phyloP scores from a whole-genome alignment of 768 basidiomycete species.

The Pleurotus tuoliensis region DNA sequence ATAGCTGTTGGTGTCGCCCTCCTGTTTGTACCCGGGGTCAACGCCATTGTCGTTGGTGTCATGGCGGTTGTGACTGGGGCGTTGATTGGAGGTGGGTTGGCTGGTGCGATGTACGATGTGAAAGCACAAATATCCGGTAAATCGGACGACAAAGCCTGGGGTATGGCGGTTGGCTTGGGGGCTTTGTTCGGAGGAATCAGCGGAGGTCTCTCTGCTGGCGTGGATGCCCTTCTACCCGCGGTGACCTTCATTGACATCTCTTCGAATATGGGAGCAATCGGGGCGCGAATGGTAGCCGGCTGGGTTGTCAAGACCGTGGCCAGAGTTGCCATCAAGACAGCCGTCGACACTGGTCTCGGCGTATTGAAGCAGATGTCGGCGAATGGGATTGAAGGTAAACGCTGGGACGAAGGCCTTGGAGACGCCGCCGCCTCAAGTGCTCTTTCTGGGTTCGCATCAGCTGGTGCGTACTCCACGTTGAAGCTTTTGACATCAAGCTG shows the following conservation, averaged over 20 bases:
- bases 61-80: background rate
- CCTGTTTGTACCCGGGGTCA: conserved; percentile 1
- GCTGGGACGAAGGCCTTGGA: conserved; percentile 1
- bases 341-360: background rate
- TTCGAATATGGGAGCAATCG: conserved; percentile 4
- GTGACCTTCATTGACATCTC: conserved; percentile 1
- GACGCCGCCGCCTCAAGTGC: background rate
- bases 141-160: conserved; percentile 4
- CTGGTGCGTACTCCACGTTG: background rate
- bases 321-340: conserved; percentile 1
- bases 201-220: background rate
- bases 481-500: too few species aligned
- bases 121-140: background rate
- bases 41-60: background rate
- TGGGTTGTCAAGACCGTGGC: background rate
- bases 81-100: background rate
- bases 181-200: conserved; percentile 5
- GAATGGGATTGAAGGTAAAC: conserved; percentile 7
- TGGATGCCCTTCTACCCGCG: conserved; percentile 6
- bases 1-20: background rate
- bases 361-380: conserved; percentile 2
- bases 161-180: background rate
- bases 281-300: background rate
- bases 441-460: conserved; percentile 1
- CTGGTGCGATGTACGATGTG: background rate